Conservation (phyloP, 768 basidiomycete genomes). For the Hebeloma cylindrosporum region DNA sequence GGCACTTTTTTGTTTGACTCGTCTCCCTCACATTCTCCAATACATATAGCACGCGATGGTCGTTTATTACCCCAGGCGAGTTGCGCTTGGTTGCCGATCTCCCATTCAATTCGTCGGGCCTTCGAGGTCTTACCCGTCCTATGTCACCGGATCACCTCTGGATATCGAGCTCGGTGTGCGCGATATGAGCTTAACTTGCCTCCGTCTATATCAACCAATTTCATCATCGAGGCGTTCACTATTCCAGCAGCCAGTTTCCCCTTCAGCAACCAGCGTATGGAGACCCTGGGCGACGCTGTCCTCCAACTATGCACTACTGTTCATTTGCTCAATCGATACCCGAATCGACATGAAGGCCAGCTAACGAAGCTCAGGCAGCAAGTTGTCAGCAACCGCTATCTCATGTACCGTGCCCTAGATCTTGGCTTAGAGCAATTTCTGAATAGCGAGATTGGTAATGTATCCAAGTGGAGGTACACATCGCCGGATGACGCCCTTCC, state of each 20-base stretch:
- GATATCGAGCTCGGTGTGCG: conserved; percentile 57
- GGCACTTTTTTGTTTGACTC: conserved; percentile 37
- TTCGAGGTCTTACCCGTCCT: conserved; percentile 66
- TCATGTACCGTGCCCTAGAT: conserved; percentile 66
- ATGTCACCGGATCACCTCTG: conserved; percentile 62
- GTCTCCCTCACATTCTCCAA: background rate
- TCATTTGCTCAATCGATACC: conserved; percentile 74
- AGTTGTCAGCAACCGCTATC: conserved; percentile 67
- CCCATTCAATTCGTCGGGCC: conserved; percentile 46
- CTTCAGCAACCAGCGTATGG: conserved; percentile 82
- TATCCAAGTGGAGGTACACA: conserved; percentile 59
- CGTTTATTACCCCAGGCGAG: conserved; percentile 41
- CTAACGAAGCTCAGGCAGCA: conserved; percentile 63
- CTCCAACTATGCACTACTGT: conserved; percentile 75
- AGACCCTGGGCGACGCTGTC: conserved; percentile 86
- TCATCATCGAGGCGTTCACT: conserved; percentile 74
- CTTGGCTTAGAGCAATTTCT: conserved; percentile 63
- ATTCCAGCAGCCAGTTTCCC: conserved; percentile 61
- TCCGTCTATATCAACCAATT: conserved; percentile 50
- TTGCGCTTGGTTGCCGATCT: conserved; percentile 57
- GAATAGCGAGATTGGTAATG: conserved; percentile 54
- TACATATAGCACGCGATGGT: conserved; percentile 12
- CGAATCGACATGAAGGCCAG: conserved; percentile 82
- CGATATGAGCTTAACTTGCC: conserved; percentile 61
- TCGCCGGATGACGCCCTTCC: conserved; percentile 33